Percentiles rank a stretch among this genome's conserved stretches.
These are phyloP conservation scores for Athelia sp. DNA, from an alignment of 1,284 basidiomycete genomes.

Conservation along the genomic window DNA sequence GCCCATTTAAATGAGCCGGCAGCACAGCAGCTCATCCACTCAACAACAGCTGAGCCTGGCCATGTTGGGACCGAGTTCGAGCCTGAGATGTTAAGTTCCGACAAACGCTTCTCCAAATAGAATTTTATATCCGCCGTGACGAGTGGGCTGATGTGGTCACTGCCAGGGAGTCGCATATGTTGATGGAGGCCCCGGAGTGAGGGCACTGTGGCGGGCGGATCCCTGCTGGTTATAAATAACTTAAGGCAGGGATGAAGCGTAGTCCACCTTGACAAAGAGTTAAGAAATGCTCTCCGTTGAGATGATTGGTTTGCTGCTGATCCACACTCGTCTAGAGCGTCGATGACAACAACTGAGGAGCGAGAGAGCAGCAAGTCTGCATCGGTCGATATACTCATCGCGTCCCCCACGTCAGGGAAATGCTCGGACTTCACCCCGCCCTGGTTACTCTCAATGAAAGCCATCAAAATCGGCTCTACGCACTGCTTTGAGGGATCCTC, in stretches of 20 bases:
- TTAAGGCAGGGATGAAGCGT: conserved; percentile 16
- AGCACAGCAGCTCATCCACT: conserved; percentile 13
- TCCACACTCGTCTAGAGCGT: conserved; percentile 29
- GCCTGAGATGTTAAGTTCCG: conserved; percentile 10
- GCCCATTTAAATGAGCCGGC: conserved; percentile 25
- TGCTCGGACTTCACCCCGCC: not conserved
- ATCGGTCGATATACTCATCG: not conserved
- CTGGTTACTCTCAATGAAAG: conserved; percentile 13
- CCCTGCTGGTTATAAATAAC: conserved; percentile 25
- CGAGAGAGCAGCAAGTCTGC: not conserved
- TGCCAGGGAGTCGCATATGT: conserved; percentile 13
- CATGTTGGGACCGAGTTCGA: conserved; percentile 10
- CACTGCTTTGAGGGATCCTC: not conserved
- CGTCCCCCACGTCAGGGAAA: not conserved
- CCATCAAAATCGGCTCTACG: not conserved
- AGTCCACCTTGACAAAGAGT: conserved; percentile 16
- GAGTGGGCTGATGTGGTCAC: conserved; percentile 6
- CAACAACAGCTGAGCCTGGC: conserved; percentile 12
- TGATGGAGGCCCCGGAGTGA: conserved; percentile 11
- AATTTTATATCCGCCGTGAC: conserved; percentile 13
- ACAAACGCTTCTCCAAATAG: conserved; percentile 11
- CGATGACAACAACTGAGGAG: conserved; percentile 22
- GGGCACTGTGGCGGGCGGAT: conserved; percentile 20
- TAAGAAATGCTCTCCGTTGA: conserved; percentile 9
- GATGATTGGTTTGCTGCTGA: not conserved